Percentiles rank a stretch among this genome's conserved stretches.
Conservation (phyloP, 352 stramenopile genomes). For the Globisporangium splendens region DNA sequence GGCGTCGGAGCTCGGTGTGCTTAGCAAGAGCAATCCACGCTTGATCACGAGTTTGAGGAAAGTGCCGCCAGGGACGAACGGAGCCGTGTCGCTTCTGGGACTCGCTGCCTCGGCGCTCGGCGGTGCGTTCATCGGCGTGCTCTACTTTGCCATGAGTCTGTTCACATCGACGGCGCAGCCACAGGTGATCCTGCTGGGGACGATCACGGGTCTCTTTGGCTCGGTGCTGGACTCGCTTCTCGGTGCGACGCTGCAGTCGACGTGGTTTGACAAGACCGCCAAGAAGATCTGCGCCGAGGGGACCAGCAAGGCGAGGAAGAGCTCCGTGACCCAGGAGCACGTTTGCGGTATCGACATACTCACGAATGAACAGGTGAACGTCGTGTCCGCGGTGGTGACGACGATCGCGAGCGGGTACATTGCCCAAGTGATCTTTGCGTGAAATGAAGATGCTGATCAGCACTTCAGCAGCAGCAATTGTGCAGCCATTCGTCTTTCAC, state of each 20-base stretch:
- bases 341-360: constrained; percentile 42
- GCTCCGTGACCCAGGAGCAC: constrained; percentile 15
- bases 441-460: too few species aligned
- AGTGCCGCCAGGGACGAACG: constrained; percentile 93
- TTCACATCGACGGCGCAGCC: constrained; percentile 36
- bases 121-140: constrained; percentile 84
- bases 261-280: constrained; percentile 53
- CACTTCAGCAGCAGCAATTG: too few species aligned
- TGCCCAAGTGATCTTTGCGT: constrained; percentile 21
- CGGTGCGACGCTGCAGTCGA: constrained; percentile 77
- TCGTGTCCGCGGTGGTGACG: constrained; percentile 57
- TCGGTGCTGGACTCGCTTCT: constrained; percentile 84
- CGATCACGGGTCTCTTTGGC: constrained; percentile 57
- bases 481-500: too few species aligned
- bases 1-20: constrained; percentile 93
- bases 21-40: constrained; percentile 68
- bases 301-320: constrained; percentile 2
- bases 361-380: constrained; percentile 76
- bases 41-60: constrained; percentile 79
- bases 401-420: constrained; percentile 41
- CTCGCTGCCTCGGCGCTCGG: constrained; percentile 78
- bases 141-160: constrained; percentile 51
- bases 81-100: constrained; percentile 86
- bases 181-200: constrained; percentile 55
- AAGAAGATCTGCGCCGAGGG: constrained; percentile 57